Conservation (phyloP, 208 protist genomes). For the Balamuthia mandrillaris region DNA sequence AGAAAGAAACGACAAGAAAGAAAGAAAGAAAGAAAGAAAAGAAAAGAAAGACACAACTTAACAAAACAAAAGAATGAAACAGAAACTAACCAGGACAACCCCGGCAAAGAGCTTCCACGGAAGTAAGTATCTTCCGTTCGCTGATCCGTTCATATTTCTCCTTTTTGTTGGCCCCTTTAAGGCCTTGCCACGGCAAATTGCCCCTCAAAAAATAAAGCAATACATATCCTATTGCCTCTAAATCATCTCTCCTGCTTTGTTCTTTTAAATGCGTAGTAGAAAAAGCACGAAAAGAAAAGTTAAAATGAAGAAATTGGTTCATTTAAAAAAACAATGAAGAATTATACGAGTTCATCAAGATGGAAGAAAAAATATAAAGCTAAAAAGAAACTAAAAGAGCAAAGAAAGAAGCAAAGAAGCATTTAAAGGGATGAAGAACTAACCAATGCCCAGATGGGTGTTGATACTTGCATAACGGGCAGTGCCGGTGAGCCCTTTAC, state of each 20-base stretch:
- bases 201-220: constrained; percentile 99
- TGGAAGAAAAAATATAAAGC: background rate
- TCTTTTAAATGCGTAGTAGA: constrained; percentile 51
- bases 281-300: constrained; percentile 1
- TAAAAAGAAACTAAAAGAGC: constrained; percentile 2
- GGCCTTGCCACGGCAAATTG: constrained; percentile 94
- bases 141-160: constrained; percentile 98
- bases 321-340: background rate
- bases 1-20: background rate
- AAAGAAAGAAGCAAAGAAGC: constrained; percentile 36
- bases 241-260: constrained; percentile 91
- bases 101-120: constrained; percentile 92
- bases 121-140: constrained; percentile 93
- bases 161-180: constrained; percentile 90
- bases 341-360: background rate
- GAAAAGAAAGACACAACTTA: background rate
- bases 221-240: constrained; percentile 97
- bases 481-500: constrained; percentile 98
- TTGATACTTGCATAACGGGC: constrained; percentile 98
- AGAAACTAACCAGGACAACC: constrained; percentile 54
- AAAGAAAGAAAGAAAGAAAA: background rate
- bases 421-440: too few species aligned
- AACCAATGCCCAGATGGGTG: constrained; percentile 96
- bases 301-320: background rate
- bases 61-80: background rate